Conservation (phyloP, 345 rosid species). For the Iberis pinnata region DNA sequence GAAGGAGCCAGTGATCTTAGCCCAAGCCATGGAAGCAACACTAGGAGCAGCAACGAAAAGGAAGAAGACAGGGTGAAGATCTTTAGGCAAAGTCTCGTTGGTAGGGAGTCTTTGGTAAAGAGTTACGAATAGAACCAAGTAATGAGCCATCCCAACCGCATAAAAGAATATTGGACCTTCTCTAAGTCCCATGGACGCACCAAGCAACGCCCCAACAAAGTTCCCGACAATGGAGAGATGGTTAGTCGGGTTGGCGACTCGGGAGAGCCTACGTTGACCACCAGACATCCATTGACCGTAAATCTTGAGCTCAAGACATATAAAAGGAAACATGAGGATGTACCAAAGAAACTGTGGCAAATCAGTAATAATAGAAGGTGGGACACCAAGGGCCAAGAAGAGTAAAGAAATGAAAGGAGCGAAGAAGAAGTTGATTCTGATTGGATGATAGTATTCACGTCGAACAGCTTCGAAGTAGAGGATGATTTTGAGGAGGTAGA, state of each 20-base stretch:
- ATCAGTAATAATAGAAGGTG: slow-evolving; percentile 35
- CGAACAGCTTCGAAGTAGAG: slow-evolving; percentile 81
- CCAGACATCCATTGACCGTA: slow-evolving; percentile 97
- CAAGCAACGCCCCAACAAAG: slow-evolving; percentile 77
- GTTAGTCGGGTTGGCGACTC: slow-evolving; percentile 79
- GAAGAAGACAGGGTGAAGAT: slow-evolving; percentile 82
- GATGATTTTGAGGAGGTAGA: slow-evolving; percentile 51
- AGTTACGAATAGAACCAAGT: slow-evolving; percentile 71
- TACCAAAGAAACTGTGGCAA: slow-evolving; percentile 58
- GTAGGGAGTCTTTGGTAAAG: slow-evolving; percentile 81
- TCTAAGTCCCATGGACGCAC: slow-evolving; percentile 68
- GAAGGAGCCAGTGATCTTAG: slow-evolving; percentile 63
- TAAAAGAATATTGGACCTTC: slow-evolving; percentile 88
- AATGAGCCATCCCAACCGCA: slow-evolving; percentile 73
- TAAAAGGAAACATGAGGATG: slow-evolving; percentile 64
- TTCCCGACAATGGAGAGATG: slow-evolving; percentile 76
- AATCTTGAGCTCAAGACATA: slow-evolving; percentile 65
- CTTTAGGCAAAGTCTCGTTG: slow-evolving; percentile 69
- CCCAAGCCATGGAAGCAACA: slow-evolving; percentile 88
- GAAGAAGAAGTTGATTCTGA: slow-evolving; percentile 79
- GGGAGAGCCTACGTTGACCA: slow-evolving; percentile 69
- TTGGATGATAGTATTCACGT: slow-evolving; percentile 75
- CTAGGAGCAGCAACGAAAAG: slow-evolving; percentile 87
- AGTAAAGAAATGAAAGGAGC: slow-evolving; percentile 81
- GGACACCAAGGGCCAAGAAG: slow-evolving; percentile 65